Evolutionary conservation across 2,329 filamentous ascomycete species (phyloP).

Genomic region (Harringtonia aguacate): DNA sequence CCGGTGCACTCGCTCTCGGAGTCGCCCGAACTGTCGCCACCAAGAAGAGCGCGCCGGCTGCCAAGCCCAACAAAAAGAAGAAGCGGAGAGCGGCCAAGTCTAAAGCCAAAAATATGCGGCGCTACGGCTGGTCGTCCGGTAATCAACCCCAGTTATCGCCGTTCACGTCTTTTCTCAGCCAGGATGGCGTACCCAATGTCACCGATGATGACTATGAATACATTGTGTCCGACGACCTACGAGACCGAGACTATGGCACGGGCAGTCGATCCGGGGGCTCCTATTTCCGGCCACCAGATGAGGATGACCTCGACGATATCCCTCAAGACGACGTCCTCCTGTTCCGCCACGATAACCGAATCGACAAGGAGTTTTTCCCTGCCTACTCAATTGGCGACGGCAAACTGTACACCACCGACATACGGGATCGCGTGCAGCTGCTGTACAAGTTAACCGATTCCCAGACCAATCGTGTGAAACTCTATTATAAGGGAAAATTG

Average conservation of each 20-base stretch:
- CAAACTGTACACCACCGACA: constrained; percentile 54
- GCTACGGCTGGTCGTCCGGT: constrained; percentile 37
- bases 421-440: constrained; percentile 56
- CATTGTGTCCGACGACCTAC: constrained; percentile 68
- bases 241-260: constrained; percentile 22
- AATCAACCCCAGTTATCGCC: constrained; percentile 30
- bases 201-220: constrained; percentile 72
- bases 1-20: constrained; percentile 35
- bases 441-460: constrained; percentile 52
- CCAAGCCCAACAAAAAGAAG: constrained; percentile 2
- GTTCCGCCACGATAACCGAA: constrained; percentile 56
- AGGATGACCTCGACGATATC: constrained; percentile 17
- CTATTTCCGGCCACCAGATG: constrained; percentile 8
- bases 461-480: constrained; percentile 43
- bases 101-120: constrained; percentile 30
- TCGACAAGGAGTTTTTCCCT: constrained; percentile 62
- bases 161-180: constrained; percentile 33
- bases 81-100: constrained; percentile 13
- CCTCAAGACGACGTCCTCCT: constrained; percentile 59
- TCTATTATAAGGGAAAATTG: constrained; percentile 64
- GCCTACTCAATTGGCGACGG: constrained; percentile 67
- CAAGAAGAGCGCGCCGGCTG: constrained; percentile 9
- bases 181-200: constrained; percentile 40
- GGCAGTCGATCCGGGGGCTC: constrained; percentile 8
- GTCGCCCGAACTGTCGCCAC: constrained; percentile 26